A percentile compares a stretch with the other conserved stretches of the same genome.
phyloP scores from a whole-genome alignment of 768 basidiomycete species.

The Strobilomyces echinocephalus region DNA sequence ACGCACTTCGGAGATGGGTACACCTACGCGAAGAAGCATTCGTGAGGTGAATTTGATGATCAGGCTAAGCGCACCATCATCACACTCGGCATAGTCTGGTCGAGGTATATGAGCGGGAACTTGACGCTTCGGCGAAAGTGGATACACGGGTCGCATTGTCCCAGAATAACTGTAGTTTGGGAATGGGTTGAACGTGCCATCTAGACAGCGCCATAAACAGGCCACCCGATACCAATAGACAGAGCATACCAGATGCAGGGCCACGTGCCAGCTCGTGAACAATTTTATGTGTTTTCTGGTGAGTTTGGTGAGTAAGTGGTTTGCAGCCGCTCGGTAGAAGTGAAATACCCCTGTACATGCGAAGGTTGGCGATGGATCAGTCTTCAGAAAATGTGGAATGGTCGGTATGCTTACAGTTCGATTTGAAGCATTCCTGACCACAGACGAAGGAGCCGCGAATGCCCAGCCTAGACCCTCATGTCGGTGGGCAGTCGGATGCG shows the following conservation, averaged over 20 bases:
- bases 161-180: constrained; percentile 77
- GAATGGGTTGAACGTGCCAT: constrained; percentile 78
- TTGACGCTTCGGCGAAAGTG: constrained; percentile 69
- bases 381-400: not conserved
- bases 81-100: constrained; percentile 75
- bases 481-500: constrained; percentile 2
- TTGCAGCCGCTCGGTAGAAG: not conserved
- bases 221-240: not conserved
- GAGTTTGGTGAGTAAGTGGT: not conserved
- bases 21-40: constrained; percentile 37
- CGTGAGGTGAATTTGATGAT: not conserved
- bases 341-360: constrained; percentile 23
- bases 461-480: constrained; percentile 50
- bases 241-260: constrained; percentile 12
- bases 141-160: constrained; percentile 75
- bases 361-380: not conserved
- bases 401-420: constrained; percentile 63
- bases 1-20: constrained; percentile 55
- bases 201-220: constrained; percentile 33
- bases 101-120: constrained; percentile 81
- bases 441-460: constrained; percentile 88
- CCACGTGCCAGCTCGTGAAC: constrained; percentile 60
- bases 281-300: constrained; percentile 77
- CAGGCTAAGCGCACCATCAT: constrained; percentile 47
- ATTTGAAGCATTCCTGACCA: constrained; percentile 94